Evolutionary conservation across 2,329 filamentous ascomycete genomes (phyloP), one percentile per base, ranked within the genome.

Genomic region (Phialophora macrospora): DNA sequence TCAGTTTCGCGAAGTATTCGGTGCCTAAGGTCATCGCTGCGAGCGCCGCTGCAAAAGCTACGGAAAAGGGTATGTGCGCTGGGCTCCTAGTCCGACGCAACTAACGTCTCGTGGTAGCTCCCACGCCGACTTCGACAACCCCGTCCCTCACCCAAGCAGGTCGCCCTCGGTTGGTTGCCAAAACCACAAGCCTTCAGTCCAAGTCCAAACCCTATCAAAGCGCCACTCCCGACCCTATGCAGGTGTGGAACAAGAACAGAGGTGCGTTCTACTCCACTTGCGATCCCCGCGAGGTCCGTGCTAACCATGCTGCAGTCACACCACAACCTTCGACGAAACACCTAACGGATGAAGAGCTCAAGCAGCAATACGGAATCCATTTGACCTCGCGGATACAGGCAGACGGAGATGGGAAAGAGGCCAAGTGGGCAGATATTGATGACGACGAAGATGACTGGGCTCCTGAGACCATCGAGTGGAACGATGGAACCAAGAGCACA

Each of bases 181-280:
- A 89, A 74, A 83, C 85, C 44, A 85, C 84, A 20, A 81, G 82
- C 69, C 75, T 83, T 63, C 80, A 83, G 66, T 83, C 84, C 67
- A 79, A 81, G 20, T 73, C 82, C 44, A 85, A 84, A 65, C 71
- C 81, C 26, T 78, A 79, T 56, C 76, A 83, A 63, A 77, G 74
- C 62, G 77, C 78, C 62, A 85, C 84, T n/a, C 86, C 87, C 57
- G 86, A 89, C 77, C 85, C 85, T n/a, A 87, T 82, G 76, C 87
- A 87, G 76, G 87, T 89, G 58, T 89, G 87, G 87, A 89, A 89
- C 74, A 88, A 87, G 77, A 89, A 89, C 74, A 82, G 86, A 77
- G 85, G 85, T 82, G 81, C 80, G 72, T 12, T n/a, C 24, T 4
- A 22, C 48, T 52, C 26, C 41, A 32, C 22, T 41, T 38, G 20